Conservation (phyloP, 805 yeast genomes). For the Zygosaccharomyces bisporus region DNA sequence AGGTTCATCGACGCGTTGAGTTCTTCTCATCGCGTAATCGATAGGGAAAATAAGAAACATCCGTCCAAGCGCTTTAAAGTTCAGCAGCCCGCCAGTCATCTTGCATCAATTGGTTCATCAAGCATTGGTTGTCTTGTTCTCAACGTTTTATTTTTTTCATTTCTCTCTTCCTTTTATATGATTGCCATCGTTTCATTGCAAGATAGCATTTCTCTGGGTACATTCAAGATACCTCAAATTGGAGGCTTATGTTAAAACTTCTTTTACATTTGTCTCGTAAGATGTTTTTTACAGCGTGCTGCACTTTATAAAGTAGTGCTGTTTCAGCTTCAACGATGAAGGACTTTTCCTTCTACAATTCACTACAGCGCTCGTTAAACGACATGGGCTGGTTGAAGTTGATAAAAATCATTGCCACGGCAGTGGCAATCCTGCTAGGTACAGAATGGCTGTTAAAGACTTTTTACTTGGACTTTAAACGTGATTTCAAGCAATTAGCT, state of each 20-base stretch:
- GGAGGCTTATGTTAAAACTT: too few relatives aligned
- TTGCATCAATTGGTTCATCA: too few relatives aligned
- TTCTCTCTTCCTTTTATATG: too few relatives aligned
- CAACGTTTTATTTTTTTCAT: too few relatives aligned
- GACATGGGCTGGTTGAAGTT: constrained; percentile 14
- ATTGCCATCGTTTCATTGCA: too few relatives aligned
- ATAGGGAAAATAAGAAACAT: too few relatives aligned
- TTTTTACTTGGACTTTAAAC: constrained; percentile 31
- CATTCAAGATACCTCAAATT: too few relatives aligned
- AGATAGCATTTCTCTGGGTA: too few relatives aligned
- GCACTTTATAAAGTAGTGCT: background rate
- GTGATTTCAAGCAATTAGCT: constrained; percentile 58
- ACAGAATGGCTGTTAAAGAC: constrained; percentile 19
- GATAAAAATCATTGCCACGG: constrained; percentile 14
- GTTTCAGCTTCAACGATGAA: background rate
- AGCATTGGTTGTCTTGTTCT: too few relatives aligned
- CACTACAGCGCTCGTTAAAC: background rate
- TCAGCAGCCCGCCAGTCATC: too few relatives aligned
- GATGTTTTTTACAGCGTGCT: background rate
- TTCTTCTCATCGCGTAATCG: background rate
- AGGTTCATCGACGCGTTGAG: background rate
- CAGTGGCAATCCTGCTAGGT: constrained; percentile 11
- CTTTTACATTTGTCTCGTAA: too few relatives aligned
- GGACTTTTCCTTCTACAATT: background rate
- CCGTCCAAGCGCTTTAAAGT: too few relatives aligned